These are phyloP conservation scores for Pharus latifolius DNA, from an alignment of 176 grass and related monocot genomes.

Conservation along the genomic window DNA sequence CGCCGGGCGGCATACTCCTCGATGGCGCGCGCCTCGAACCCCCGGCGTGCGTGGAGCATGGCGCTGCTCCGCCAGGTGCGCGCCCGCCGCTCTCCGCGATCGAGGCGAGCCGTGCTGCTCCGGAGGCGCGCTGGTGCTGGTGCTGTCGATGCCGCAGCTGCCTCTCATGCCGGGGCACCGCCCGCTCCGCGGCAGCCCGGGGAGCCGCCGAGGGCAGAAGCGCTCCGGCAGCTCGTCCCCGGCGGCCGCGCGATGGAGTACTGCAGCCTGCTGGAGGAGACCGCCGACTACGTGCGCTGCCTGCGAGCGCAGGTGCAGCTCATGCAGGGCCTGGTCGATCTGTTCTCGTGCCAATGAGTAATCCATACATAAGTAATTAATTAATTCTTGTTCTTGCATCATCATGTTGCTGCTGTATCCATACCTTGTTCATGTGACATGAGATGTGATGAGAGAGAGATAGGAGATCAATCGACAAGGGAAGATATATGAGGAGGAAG, in stretches of 20 bases:
- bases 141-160: not conserved
- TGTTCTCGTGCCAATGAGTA: conserved; percentile 45
- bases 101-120: conserved; percentile 12
- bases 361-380: conserved; percentile 34
- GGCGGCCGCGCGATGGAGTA: conserved; percentile 72
- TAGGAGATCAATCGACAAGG: conserved; percentile 1
- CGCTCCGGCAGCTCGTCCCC: conserved; percentile 59
- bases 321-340: conserved; percentile 75
- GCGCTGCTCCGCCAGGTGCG: conserved; percentile 42
- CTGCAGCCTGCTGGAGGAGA: conserved; percentile 74
- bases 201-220: conserved; percentile 40
- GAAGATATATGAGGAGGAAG: not conserved
- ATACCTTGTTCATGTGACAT: conserved; percentile 15
- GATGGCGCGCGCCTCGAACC: conserved; percentile 42
- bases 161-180: not conserved
- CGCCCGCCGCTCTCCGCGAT: not conserved
- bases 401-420: not conserved
- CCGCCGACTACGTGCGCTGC: conserved; percentile 66
- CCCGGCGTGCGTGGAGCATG: conserved; percentile 43
- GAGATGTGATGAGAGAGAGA: not conserved
- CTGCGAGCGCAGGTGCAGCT: conserved; percentile 73
- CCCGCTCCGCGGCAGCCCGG: not conserved
- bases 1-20: conserved; percentile 62
- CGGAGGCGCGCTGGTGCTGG: conserved; percentile 15
- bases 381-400: conserved; percentile 30